phyloP scores from a whole-genome alignment of 257 asterid genomes.

The Apocynum venetum region DNA sequence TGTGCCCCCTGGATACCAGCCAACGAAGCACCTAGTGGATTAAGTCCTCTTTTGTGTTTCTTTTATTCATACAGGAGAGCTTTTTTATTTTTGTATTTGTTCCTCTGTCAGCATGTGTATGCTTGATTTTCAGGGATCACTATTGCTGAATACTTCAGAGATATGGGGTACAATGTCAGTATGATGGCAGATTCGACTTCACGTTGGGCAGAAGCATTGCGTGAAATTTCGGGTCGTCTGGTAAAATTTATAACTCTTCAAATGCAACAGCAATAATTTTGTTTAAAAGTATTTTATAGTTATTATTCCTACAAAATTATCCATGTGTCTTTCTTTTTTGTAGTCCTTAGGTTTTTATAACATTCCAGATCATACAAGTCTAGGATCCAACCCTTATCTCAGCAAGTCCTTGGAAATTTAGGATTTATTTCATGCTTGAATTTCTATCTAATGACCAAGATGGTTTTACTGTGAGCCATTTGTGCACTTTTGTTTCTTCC shows the following conservation, averaged over 20 bases:
- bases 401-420: background rate
- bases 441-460: background rate
- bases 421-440: background rate
- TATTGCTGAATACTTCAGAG: constrained; percentile 97
- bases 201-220: constrained; percentile 99
- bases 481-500: background rate
- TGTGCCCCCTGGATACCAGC: background rate
- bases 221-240: constrained; percentile 99
- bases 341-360: background rate
- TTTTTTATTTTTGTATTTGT: background rate
- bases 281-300: background rate
- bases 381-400: background rate
- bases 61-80: background rate
- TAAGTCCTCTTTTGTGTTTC: background rate
- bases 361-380: background rate
- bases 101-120: constrained; percentile 16
- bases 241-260: constrained; percentile 30
- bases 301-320: background rate
- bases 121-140: constrained; percentile 72
- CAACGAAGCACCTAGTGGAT: background rate
- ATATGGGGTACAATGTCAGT: constrained; percentile 99
- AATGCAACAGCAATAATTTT: background rate
- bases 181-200: constrained; percentile 99
- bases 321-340: background rate
- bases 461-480: background rate